phyloP scores from a whole-genome alignment of 495 filamentous ascomycete genomes.

The Rusavskia elegans region DNA sequence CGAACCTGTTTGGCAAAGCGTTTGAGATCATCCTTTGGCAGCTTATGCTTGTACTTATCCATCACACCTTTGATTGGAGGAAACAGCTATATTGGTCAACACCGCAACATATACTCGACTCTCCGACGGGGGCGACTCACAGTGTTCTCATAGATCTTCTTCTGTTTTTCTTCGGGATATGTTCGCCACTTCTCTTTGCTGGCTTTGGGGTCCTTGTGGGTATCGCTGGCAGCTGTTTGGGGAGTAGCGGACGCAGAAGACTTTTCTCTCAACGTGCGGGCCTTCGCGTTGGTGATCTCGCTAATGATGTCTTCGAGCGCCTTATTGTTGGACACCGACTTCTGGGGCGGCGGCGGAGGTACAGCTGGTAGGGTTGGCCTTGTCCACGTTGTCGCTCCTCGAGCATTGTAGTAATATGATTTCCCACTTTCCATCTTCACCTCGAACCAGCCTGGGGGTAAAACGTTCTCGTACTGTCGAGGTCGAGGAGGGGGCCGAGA shows the following conservation, averaged over 20 bases:
- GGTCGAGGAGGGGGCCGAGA: constrained; percentile 40
- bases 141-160: constrained; percentile 84
- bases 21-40: constrained; percentile 78
- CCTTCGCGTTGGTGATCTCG: constrained; percentile 55
- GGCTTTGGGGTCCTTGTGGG: constrained; percentile 46
- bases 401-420: constrained; percentile 66
- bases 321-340: constrained; percentile 48
- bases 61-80: constrained; percentile 73
- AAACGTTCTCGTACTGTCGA: constrained; percentile 32
- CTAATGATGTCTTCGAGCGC: constrained; percentile 74
- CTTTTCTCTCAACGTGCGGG: constrained; percentile 49
- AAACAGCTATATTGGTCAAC: constrained; percentile 39
- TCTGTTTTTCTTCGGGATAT: constrained; percentile 68
- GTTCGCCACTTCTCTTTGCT: constrained; percentile 64
- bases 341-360: constrained; percentile 42
- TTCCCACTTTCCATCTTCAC: constrained; percentile 48
- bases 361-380: constrained; percentile 51
- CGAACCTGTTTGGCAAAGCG: constrained; percentile 68
- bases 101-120: not conserved
- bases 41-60: constrained; percentile 68
- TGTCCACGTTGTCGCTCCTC: constrained; percentile 64
- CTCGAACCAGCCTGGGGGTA: constrained; percentile 71
- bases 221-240: constrained; percentile 26
- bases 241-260: constrained; percentile 32
- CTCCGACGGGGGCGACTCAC: constrained; percentile 31